Conservation (phyloP, 192 early-diverging fungal species). For the Coemansia sp. region DNA sequence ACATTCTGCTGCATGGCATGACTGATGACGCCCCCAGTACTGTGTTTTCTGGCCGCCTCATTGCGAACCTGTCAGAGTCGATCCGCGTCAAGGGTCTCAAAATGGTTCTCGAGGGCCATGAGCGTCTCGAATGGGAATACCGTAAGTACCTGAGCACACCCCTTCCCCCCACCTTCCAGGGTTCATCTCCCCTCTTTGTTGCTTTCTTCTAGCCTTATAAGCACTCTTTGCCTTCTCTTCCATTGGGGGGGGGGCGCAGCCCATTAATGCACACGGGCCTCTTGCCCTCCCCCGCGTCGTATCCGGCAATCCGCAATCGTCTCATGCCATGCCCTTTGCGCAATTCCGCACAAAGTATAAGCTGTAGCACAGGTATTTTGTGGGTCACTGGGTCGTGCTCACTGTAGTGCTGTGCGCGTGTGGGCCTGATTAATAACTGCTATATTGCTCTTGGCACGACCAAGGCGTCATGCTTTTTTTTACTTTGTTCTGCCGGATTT, state of each 20-base stretch:
- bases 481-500: background rate
- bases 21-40: constrained; percentile 39
- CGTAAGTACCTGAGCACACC: constrained; percentile 29
- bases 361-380: background rate
- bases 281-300: background rate
- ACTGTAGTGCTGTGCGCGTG: background rate
- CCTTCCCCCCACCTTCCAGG: background rate
- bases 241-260: background rate
- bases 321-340: background rate
- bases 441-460: background rate
- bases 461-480: background rate
- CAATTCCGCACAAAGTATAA: constrained; percentile 6
- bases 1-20: constrained; percentile 51
- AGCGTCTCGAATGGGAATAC: constrained; percentile 51
- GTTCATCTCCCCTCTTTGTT: background rate
- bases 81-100: constrained; percentile 58
- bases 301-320: background rate
- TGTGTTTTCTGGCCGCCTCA: constrained; percentile 59
- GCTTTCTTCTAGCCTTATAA: background rate
- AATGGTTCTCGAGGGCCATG: constrained; percentile 42
- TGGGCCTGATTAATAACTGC: background rate
- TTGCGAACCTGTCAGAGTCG: constrained; percentile 50
- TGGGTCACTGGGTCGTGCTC: background rate
- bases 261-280: constrained; percentile 1
- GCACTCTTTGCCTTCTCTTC: background rate